Evolutionary conservation across 1,284 basidiomycete species (phyloP), one percentile per base, ranked within the genome.

Genomic region (Pterulicium gracile): DNA sequence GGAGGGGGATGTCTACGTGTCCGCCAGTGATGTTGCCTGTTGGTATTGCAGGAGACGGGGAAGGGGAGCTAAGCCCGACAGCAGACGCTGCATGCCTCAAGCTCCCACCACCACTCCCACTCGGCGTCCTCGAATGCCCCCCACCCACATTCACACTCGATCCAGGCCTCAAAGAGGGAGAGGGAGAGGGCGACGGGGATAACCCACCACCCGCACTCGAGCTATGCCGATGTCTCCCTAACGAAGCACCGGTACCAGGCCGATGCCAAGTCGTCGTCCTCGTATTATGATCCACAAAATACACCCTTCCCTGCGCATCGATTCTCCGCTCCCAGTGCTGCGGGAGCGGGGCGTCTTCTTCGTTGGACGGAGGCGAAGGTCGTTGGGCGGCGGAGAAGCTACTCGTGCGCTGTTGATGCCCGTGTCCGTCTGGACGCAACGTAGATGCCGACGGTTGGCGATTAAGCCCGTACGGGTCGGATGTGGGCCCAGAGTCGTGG

Each of bases 211-310:
- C 18, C 39, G 10, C 64, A 67, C 48, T 70, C 68, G 52, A 51
- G 49, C 52, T 56, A n/a, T 77, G 87, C 50, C 86, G 75, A 58
- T 83, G 85, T 96, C 95, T n/a, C n/a, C n/a, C n/a, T n/a, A n/a
- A n/a, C n/a, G n/a, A n/a, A n/a, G n/a, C n/a, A n/a, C n/a, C n/a
- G n/a, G n/a, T 48, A 49, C 52, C 56, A n/a, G 78, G 87, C 50
- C 86, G 75, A 58, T 83, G 85, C 95, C 95, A 98, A 4, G 92
- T 93, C n/a, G 95, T 98, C 24, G 85, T 81, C 47, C 94, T 81
- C 3, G 86, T 86, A 63, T 88, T 93, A 65, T 98, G 94, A 59
- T 95, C 90, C 47, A 94, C 89, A 60, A 80, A 88, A 68, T 98
- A 98, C 15, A 86, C 80, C 43, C 96, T 73, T 2, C 86, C 88